These are phyloP conservation scores for Collybia nuda DNA, from an alignment of 768 basidiomycete species.

Conservation along the genomic window DNA sequence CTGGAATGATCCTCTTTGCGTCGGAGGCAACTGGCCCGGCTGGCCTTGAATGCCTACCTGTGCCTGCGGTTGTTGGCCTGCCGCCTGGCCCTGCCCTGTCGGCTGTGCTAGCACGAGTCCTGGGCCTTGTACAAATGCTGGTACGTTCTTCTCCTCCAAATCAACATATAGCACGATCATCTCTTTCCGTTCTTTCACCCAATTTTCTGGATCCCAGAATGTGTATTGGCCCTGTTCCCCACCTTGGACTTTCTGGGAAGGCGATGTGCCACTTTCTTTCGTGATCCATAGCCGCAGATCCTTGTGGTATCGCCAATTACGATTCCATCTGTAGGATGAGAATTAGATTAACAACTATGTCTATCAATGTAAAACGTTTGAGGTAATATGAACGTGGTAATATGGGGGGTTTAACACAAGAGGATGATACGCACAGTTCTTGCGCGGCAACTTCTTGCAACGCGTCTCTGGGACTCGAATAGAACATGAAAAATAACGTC, in stretches of 20 bases:
- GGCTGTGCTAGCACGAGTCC: conserved; percentile 42
- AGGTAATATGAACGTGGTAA: not conserved
- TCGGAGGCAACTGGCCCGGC: conserved; percentile 26
- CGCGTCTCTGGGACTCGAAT: conserved; percentile 87
- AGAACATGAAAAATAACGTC: conserved; percentile 98
- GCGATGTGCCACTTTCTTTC: conserved; percentile 79
- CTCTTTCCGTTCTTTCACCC: conserved; percentile 76
- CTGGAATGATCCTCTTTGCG: conserved; percentile 45
- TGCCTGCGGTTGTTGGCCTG: conserved; percentile 33
- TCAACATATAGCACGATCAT: conserved; percentile 75
- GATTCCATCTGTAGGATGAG: conserved; percentile 64
- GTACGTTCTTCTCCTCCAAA: conserved; percentile 69
- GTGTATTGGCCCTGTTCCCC: conserved; percentile 89
- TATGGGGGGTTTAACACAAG: conserved; percentile 6
- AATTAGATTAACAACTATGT: conserved; percentile 8
- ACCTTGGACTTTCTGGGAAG: conserved; percentile 74
- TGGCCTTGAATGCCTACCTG: not conserved
- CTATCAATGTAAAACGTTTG: not conserved
- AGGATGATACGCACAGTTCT: conserved; percentile 72
- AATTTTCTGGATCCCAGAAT: conserved; percentile 83
- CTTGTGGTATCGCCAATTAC: conserved; percentile 97
- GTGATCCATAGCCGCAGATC: conserved; percentile 84
- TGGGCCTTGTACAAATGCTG: conserved; percentile 57
- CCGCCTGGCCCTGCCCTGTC: conserved; percentile 36
- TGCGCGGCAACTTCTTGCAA: conserved; percentile 94